These are phyloP conservation scores for Cercospora zeae-maydis DNA, from an alignment of 2,329 filamentous ascomycete genomes.

Conservation along the genomic window DNA sequence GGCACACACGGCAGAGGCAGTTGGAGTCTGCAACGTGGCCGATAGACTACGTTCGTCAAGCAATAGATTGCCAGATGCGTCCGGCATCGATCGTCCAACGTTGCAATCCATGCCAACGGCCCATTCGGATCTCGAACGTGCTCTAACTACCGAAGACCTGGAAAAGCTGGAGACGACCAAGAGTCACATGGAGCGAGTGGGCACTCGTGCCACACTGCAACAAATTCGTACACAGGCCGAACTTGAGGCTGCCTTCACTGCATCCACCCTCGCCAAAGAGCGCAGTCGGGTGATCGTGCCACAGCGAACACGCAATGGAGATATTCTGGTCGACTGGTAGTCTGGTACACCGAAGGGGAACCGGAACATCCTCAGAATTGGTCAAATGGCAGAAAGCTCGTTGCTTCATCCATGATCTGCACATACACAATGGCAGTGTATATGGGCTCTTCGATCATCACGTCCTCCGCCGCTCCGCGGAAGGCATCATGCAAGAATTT, in stretches of 20 bases:
- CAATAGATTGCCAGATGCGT: too few relatives aligned
- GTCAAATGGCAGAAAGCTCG: conserved; percentile 29
- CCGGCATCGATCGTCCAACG: conserved; percentile 2
- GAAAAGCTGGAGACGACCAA: conserved; percentile 23
- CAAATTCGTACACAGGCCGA: conserved; percentile 39
- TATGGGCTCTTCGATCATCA: conserved; percentile 52
- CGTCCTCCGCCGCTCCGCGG: conserved; percentile 38
- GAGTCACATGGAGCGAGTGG: conserved; percentile 31
- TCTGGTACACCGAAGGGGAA: conserved; percentile 42
- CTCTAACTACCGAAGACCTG: conserved; percentile 18
- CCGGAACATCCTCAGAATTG: conserved; percentile 36
- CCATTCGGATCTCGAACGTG: conserved; percentile 12
- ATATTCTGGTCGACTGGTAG: conserved; percentile 51
- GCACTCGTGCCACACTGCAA: conserved; percentile 38
- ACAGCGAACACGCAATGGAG: conserved; percentile 49
- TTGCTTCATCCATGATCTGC: conserved; percentile 40
- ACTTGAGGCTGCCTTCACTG: conserved; percentile 39
- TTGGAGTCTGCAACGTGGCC: neutral
- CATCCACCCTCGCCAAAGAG: conserved; percentile 36
- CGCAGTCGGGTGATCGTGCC: conserved; percentile 45
- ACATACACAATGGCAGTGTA: conserved; percentile 60
- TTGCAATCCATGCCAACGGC: conserved; percentile 21
- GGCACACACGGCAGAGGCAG: neutral
- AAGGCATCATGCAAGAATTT: conserved; percentile 41
- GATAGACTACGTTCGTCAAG: neutral